Conservation (phyloP, 805 yeast species). For the Myxozyma vanderwaltii region DNA sequence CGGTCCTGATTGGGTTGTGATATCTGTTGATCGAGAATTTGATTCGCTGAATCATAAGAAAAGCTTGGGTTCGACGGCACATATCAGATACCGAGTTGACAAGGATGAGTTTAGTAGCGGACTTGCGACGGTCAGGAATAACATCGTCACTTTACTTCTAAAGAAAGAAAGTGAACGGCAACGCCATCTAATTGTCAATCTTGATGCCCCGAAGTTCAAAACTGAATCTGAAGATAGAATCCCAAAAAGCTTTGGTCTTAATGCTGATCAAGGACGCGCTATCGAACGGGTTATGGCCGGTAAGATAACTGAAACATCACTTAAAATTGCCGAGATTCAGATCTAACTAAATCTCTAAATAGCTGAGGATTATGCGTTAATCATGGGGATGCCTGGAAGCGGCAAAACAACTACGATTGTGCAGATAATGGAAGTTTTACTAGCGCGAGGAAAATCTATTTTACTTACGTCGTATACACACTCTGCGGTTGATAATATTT, state of each 20-base stretch:
- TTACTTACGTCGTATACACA: constrained; percentile 86
- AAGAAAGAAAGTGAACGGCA: constrained; percentile 50
- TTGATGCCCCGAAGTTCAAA: constrained; percentile 50
- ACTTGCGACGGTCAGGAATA: constrained; percentile 73
- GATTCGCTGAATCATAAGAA: not conserved
- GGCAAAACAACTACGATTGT: constrained; percentile 93
- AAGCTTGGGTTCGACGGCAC: constrained; percentile 17
- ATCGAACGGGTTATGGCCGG: constrained; percentile 64
- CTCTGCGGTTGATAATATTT: constrained; percentile 92
- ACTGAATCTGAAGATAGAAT: not conserved
- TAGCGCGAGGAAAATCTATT: constrained; percentile 63
- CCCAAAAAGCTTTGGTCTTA: constrained; percentile 46
- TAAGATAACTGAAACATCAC: too few species aligned
- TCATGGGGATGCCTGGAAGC: constrained; percentile 98
- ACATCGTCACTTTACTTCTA: constrained; percentile 67
- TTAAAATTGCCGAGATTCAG: too few species aligned
- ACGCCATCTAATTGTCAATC: constrained; percentile 57
- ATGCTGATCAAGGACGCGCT: constrained; percentile 72
- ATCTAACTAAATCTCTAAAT: too few species aligned
- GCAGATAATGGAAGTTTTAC: constrained; percentile 64
- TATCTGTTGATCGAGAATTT: constrained; percentile 60
- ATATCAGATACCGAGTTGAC: constrained; percentile 63
- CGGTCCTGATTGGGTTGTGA: constrained; percentile 47
- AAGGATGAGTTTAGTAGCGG: constrained; percentile 77
- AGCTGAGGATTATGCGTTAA: constrained; percentile 65